Conservation (phyloP, 352 stramenopile genomes). For the Thraustochytrium striatum region DNA sequence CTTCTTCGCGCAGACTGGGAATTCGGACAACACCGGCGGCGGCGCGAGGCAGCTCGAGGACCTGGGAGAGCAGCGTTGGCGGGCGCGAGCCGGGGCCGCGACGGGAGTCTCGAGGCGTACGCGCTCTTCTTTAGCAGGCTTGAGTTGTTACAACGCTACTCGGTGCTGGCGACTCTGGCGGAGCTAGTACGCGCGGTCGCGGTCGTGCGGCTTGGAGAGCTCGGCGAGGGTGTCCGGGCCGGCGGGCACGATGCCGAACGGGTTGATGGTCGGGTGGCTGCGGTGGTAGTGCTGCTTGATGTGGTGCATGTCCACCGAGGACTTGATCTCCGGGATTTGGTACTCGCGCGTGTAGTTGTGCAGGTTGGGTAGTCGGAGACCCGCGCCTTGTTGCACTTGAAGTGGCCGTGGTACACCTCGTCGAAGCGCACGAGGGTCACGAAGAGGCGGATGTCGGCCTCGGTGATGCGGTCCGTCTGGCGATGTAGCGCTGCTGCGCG, state of each 20-base stretch:
- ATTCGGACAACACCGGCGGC: too few species aligned
- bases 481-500: constrained; percentile 65
- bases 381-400: constrained; percentile 73
- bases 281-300: constrained; percentile 95
- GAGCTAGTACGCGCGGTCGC: too few species aligned
- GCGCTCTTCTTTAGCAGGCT: too few species aligned
- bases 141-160: too few species aligned
- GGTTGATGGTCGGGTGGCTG: constrained; percentile 86
- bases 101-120: too few species aligned
- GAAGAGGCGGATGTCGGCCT: constrained; percentile 81
- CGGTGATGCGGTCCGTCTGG: constrained; percentile 62
- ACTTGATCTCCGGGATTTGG: constrained; percentile 77
- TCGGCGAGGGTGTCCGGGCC: too few species aligned
- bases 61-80: too few species aligned
- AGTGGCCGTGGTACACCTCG: constrained; percentile 76
- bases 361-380: constrained; percentile 74
- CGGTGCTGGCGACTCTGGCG: too few species aligned
- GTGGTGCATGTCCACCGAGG: constrained; percentile 88
- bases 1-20: too few species aligned
- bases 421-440: constrained; percentile 86
- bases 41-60: too few species aligned
- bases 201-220: too few species aligned
- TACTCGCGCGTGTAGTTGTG: constrained; percentile 77
- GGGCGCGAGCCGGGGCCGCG: too few species aligned
- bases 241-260: constrained; percentile 85